phyloP scores from a whole-genome alignment of 2,329 filamentous ascomycete genomes.

The Salinomyces thailandicus region DNA sequence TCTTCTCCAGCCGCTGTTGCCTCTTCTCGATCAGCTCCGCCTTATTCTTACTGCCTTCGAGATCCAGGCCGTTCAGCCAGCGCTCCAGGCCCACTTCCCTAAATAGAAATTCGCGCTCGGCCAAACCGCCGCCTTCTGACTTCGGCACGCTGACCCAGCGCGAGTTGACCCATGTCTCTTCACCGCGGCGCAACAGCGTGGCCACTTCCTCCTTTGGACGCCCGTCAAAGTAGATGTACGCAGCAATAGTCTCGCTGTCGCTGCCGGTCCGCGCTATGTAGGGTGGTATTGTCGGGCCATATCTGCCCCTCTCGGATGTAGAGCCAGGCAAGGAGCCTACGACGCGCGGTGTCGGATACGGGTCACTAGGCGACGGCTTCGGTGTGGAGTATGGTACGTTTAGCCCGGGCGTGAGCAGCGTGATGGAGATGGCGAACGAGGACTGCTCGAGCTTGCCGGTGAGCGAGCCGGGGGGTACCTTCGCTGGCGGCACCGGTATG shows the following conservation, averaged over 20 bases:
- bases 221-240: conserved; percentile 98
- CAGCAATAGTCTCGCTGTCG: conserved; percentile 92
- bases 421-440: conserved; percentile 97
- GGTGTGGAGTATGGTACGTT: conserved; percentile 88
- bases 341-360: conserved; percentile 69
- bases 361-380: conserved; percentile 64
- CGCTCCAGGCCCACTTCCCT: conserved; percentile 90
- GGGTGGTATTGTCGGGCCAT: conserved; percentile 54
- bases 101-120: conserved; percentile 93
- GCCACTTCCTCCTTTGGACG: conserved; percentile 93
- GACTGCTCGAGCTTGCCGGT: conserved; percentile 78
- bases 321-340: conserved; percentile 60
- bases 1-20: conserved; percentile 58
- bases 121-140: conserved; percentile 82
- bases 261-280: conserved; percentile 90
- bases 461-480: conserved; percentile 53
- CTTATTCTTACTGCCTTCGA: conserved; percentile 71
- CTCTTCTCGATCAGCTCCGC: conserved; percentile 64
- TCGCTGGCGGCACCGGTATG: conserved; percentile 86
- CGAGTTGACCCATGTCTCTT: conserved; percentile 98
- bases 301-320: conserved; percentile 42
- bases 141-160: conserved; percentile 93
- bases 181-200: conserved; percentile 78
- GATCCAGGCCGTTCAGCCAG: conserved; percentile 90
- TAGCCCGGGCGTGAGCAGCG: conserved; percentile 76